Percentiles rank a stretch among this genome's conserved stretches.
Conservation (phyloP, 352 stramenopile species). For the Saprolegnia parasitica region DNA sequence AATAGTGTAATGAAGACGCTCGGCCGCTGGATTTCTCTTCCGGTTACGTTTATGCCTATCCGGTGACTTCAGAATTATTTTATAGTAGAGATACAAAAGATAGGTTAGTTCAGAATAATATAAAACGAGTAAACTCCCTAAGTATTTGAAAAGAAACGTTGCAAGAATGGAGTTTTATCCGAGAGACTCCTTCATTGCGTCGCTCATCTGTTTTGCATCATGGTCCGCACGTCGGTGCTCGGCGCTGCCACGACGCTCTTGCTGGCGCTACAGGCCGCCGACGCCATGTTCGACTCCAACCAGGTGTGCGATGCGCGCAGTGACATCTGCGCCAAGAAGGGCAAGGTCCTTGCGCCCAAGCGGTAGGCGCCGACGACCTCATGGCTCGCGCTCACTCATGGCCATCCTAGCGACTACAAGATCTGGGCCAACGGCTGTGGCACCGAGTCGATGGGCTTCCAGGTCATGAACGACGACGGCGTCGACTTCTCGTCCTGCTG, state of each 20-base stretch:
- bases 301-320: slow-evolving; percentile 10
- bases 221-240: not conserved
- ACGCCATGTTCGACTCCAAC: slow-evolving; percentile 17
- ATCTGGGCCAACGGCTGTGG: slow-evolving; percentile 75
- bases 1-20: too few relatives aligned
- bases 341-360: slow-evolving; percentile 12
- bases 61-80: too few relatives aligned
- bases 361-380: not conserved
- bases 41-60: too few relatives aligned
- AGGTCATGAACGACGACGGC: slow-evolving; percentile 36
- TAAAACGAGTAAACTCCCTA: too few relatives aligned
- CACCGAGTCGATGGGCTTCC: slow-evolving; percentile 41
- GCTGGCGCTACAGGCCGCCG: not conserved
- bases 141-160: too few relatives aligned
- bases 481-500: slow-evolving; percentile 66
- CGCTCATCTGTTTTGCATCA: too few relatives aligned
- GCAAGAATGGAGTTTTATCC: too few relatives aligned
- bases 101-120: too few relatives aligned
- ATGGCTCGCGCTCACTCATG: not conserved
- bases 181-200: too few relatives aligned
- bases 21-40: too few relatives aligned
- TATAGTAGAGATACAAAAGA: too few relatives aligned
- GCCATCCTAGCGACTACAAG: slow-evolving; percentile 50
- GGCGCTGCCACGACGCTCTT: not conserved
- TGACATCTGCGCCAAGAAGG: slow-evolving; percentile 19